Evolutionary conservation across 2,329 filamentous ascomycete species (phyloP).

Genomic region (Sphaerostilbella broomeana): DNA sequence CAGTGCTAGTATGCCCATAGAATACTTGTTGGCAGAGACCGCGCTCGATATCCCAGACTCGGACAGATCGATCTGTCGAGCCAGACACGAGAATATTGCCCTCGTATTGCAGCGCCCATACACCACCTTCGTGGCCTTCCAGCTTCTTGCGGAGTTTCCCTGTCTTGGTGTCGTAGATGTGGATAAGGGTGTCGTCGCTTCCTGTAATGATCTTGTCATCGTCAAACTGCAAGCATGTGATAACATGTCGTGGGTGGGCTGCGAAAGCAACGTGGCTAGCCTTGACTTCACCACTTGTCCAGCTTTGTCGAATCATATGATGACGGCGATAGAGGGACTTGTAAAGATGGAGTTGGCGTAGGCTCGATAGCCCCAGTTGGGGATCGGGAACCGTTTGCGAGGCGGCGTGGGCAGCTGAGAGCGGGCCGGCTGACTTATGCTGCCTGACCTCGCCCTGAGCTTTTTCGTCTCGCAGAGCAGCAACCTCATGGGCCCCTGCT

Average conservation of each 20-base stretch:
- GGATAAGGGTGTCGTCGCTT: slow-evolving; percentile 94
- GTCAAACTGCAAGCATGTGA: slow-evolving; percentile 96
- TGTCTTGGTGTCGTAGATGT: slow-evolving; percentile 96
- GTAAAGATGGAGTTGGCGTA: slow-evolving; percentile 84
- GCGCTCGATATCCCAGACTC: slow-evolving; percentile 97
- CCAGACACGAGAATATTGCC: slow-evolving; percentile 93
- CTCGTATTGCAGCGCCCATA: slow-evolving; percentile 96
- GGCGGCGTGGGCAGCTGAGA: slow-evolving; percentile 82
- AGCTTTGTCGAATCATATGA: slow-evolving; percentile 81
- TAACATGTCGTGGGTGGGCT: slow-evolving; percentile 93
- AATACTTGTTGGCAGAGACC: slow-evolving; percentile 92
- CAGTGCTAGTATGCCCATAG: slow-evolving; percentile 94
- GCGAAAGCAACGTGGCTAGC: slow-evolving; percentile 91
- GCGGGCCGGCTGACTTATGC: slow-evolving; percentile 69
- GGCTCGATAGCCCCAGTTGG: slow-evolving; percentile 66
- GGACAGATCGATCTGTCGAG: slow-evolving; percentile 92
- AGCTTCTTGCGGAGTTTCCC: slow-evolving; percentile 77
- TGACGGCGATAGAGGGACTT: slow-evolving; percentile 95
- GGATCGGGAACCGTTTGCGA: slow-evolving; percentile 75
- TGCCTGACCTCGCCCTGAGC: slow-evolving; percentile 35
- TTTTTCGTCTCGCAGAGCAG: slow-evolving; percentile 36
- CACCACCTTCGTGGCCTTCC: slow-evolving; percentile 90
- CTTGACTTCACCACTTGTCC: slow-evolving; percentile 80
- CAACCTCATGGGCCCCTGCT: slow-evolving; percentile 41
- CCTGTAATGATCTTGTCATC: slow-evolving; percentile 97